Evolutionary conservation across 306 rosid species (phyloP), one percentile per base, ranked within the genome.

Genomic region (Oemleria cerasiformis): DNA sequence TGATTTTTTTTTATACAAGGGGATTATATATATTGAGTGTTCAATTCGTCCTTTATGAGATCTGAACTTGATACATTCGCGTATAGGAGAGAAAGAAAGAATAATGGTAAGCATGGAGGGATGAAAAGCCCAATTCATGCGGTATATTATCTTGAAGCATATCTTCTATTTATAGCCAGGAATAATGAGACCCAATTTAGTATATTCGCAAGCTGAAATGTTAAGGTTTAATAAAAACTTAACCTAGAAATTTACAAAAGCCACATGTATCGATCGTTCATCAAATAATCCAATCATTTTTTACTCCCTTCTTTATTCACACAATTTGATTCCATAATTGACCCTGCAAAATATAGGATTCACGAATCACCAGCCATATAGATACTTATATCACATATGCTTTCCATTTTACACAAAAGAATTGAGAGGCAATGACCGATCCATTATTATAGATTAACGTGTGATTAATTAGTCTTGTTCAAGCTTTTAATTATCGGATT

Each of bases 271-370:
- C 30, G 30, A 25, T 25, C 30, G 30, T 25, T 25, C 2, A 58
- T 58, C 42, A 58, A 34, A 59, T 30, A 34, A 34, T 59, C 41
- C 42, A 15, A 58, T 56, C 61, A 56, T 56, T 55, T 9, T 12
- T 21, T 6, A 21, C 14, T 5, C 42, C 20, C 63, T 59, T 59
- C 20, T 8, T 54, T 41, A 23, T 36, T 60, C 60, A 67, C 51
- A 67, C 15, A 51, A 14, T 30, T 60, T 43, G 75, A 73, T 62
- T 79, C 75, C 74, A 34, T 17, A 79, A 79, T 38, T 78, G 71
- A 79, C 78, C 62, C 15, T 16, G 61, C n/a, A 50, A 55, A 50
- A 43, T 61, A 62, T 43, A n/a, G 67, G 40, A 68, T 36, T 79
- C 67, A 63, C 54, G 36, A 68, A 19, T 73, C 62, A 68, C 67